These are phyloP conservation scores for Sarcomyxa edulis DNA, from an alignment of 768 basidiomycete genomes.

Conservation along the genomic window DNA sequence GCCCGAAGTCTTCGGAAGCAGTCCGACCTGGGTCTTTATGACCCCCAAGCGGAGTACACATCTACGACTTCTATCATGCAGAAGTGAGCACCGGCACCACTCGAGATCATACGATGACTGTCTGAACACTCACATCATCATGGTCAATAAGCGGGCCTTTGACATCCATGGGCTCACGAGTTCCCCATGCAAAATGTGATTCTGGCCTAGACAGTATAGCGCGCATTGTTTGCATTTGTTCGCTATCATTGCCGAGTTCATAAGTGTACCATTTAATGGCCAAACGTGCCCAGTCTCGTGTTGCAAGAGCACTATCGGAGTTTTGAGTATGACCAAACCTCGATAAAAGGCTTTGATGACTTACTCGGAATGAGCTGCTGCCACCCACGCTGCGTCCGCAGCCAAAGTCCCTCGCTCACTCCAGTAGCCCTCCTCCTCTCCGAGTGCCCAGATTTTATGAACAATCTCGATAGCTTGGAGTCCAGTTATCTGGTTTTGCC, in stretches of 20 bases:
- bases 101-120: no score
- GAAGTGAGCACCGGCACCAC: no score
- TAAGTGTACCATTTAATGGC: conserved; percentile 49
- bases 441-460: conserved; percentile 50
- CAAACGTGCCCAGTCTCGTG: conserved; percentile 41
- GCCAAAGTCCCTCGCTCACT: conserved; percentile 62
- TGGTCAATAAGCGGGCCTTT: no score
- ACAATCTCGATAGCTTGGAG: conserved; percentile 42
- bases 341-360: conserved; percentile 16
- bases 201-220: conserved; percentile 28
- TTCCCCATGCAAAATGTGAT: conserved; percentile 45
- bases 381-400: conserved; percentile 54
- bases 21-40: no score
- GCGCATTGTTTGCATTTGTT: conserved; percentile 37
- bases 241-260: conserved; percentile 53
- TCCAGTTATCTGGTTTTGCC: conserved; percentile 35
- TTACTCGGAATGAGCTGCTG: conserved; percentile 61
- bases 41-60: no score
- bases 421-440: conserved; percentile 59
- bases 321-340: neutral
- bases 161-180: conserved; percentile 27
- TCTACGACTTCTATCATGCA: no score
- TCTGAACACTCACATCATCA: no score
- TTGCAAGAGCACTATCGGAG: conserved; percentile 36
- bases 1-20: no score